Percentiles rank a stretch among this genome's conserved stretches.
phyloP scores from a whole-genome alignment of 306 rosid genomes.

The Alnus glutinosa region DNA sequence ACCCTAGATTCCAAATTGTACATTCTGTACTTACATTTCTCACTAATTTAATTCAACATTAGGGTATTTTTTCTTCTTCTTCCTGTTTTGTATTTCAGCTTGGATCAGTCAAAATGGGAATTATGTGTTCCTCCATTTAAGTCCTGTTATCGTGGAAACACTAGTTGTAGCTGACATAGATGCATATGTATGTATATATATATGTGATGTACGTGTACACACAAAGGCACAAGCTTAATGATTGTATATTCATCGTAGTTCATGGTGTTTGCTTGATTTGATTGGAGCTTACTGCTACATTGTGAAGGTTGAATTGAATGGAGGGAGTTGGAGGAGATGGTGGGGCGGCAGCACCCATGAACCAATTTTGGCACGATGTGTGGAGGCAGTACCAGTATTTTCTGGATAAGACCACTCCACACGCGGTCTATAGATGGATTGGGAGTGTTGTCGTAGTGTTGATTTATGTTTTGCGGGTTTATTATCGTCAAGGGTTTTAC shows the following conservation, averaged over 20 bases:
- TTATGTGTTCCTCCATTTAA: neutral
- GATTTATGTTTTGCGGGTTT: constrained; percentile 68
- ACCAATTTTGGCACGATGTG: constrained; percentile 54
- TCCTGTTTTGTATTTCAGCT: neutral
- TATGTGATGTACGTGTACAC: neutral
- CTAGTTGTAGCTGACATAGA: neutral
- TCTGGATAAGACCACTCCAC: constrained; percentile 79
- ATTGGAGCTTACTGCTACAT: constrained; percentile 21
- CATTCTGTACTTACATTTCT: neutral
- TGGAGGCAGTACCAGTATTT: constrained; percentile 69
- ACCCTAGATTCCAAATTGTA: neutral
- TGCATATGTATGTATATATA: neutral
- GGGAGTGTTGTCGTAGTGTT: constrained; percentile 47
- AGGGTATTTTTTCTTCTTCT: neutral
- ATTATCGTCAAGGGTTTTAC: constrained; percentile 73
- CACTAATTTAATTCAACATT: neutral
- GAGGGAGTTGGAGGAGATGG: constrained; percentile 74
- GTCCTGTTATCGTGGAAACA: neutral
- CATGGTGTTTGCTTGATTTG: constrained; percentile 11
- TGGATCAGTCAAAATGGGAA: neutral
- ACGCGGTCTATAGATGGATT: constrained; percentile 65
- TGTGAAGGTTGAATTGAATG: constrained; percentile 64
- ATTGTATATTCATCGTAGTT: neutral
- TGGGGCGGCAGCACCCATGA: constrained; percentile 61
- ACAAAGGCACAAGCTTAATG: neutral